Evolutionary conservation across 768 basidiomycete genomes (phyloP), one percentile per base, ranked within the genome.

Genomic region (Arthromyces matolae): DNA sequence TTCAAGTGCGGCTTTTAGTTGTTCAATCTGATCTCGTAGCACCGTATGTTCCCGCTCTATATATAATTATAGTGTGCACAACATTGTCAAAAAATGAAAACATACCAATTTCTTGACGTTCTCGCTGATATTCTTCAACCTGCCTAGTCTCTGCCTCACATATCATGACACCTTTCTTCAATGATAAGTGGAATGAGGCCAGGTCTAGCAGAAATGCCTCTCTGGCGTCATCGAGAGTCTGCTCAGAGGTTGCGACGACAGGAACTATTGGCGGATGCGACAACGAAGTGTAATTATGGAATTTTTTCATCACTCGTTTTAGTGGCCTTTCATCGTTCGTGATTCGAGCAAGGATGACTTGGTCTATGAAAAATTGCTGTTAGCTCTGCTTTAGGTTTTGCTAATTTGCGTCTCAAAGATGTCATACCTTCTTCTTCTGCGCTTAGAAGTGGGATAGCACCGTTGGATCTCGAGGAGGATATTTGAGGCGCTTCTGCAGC

Each of bases 121-220:
- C 88, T 35, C 76, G 71, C 56, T 89, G 78, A 60, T 93, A 93
- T 62, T 90, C 84, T 57, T 89, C 83, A 1, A 91, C 89, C 67
- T 93, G 89, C 57, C 89, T 75, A 43, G 80, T 78, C 69, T 93
- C 90, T 7, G 89, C 91, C 60, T 91, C 84, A 58, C 88, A 91
- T 36, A 89, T 83, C 81, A 92, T 86, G 28, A 75, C 71, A 54
- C 80, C 86, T 68, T 92, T 93, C 69, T 84, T 80, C 55, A 93
- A 68, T 45, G 79, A 66, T 50, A 91, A 64, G 61, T 87, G 80
- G 60, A 91, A 91, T 9, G 86, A 79, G 38, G 81, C 80, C 16
- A 93, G 65, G 63, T 93, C 90, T 23, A 89, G 73, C 43, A 91
- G 63, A 60, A 92, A 87, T 0, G 85, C 82, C 50, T 92, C 89